Percentiles rank a stretch among this genome's conserved stretches.
Evolutionary conservation across 106 monocot species (phyloP).

Genomic region (Iris macrosiphon): DNA sequence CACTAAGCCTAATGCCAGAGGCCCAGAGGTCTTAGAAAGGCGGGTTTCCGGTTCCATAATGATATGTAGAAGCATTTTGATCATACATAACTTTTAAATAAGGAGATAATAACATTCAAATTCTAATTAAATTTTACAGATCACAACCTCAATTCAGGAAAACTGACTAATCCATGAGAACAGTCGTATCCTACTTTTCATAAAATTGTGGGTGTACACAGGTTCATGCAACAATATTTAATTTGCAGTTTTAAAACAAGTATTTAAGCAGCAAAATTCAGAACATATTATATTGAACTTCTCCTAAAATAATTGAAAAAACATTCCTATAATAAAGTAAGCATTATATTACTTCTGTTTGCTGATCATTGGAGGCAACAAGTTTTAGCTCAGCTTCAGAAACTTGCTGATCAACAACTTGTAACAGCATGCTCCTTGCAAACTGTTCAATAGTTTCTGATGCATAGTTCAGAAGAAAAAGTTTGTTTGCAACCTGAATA

Average conservation of each 20-base stretch:
- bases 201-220: too few species aligned
- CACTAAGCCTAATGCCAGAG: too few species aligned
- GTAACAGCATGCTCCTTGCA: constrained; percentile 61
- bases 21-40: too few species aligned
- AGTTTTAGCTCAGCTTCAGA: constrained; percentile 27
- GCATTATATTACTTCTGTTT: constrained; percentile 43
- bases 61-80: too few species aligned
- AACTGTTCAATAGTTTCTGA: constrained; percentile 76
- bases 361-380: constrained; percentile 19
- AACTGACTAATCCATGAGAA: too few species aligned
- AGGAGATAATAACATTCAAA: too few species aligned
- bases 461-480: constrained; percentile 67
- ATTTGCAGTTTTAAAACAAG: not conserved
- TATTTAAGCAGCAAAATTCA: not conserved
- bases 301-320: not conserved
- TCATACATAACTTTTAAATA: too few species aligned
- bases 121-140: too few species aligned
- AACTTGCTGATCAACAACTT: constrained; percentile 50
- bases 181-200: too few species aligned
- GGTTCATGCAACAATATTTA: too few species aligned
- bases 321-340: not conserved
- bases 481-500: constrained; percentile 84
- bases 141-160: too few species aligned
- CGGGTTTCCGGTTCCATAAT: too few species aligned
- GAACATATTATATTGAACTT: not conserved